Evolutionary conservation across 2,329 filamentous ascomycete species (phyloP).

Genomic region (Cercospora nicotianae): DNA sequence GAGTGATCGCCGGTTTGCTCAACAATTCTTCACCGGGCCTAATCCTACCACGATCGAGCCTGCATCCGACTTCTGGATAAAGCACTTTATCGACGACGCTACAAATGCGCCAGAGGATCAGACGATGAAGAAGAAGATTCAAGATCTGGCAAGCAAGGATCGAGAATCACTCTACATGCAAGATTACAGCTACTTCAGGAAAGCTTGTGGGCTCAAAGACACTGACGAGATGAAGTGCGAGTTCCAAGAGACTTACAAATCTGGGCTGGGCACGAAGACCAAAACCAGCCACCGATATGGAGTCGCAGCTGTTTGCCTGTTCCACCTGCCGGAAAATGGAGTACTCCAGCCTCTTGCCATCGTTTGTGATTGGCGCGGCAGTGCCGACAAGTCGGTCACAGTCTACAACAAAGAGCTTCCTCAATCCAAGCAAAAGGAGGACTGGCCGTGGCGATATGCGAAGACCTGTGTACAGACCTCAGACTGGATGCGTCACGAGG

Average conservation of each 20-base stretch:
- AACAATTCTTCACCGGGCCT: slow-evolving; percentile 48
- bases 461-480: slow-evolving; percentile 52
- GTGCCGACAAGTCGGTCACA: slow-evolving; percentile 48
- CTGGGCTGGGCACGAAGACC: slow-evolving; percentile 12
- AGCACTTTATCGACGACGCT: slow-evolving; percentile 42
- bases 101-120: slow-evolving; percentile 25
- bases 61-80: slow-evolving; percentile 38
- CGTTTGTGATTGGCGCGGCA: slow-evolving; percentile 49
- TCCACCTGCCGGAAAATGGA: slow-evolving; percentile 43
- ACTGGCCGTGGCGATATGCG: slow-evolving; percentile 57
- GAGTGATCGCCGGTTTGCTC: slow-evolving; percentile 47
- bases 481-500: slow-evolving; percentile 53
- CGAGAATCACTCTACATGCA: slow-evolving; percentile 44
- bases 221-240: slow-evolving; percentile 22
- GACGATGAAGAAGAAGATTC: slow-evolving; percentile 40
- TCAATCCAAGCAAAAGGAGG: slow-evolving; percentile 42
- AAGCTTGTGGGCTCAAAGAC: slow-evolving; percentile 31
- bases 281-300: slow-evolving; percentile 20
- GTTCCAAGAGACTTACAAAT: slow-evolving; percentile 20
- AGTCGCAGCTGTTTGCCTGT: slow-evolving; percentile 24
- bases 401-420: slow-evolving; percentile 52
- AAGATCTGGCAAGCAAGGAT: slow-evolving; percentile 35
- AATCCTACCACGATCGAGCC: slow-evolving; percentile 48
- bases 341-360: slow-evolving; percentile 53
- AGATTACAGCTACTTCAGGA: slow-evolving; percentile 49